These are phyloP conservation scores for Hapsidospora chrysogenum DNA, from an alignment of 495 filamentous ascomycete species.

Conservation along the genomic window DNA sequence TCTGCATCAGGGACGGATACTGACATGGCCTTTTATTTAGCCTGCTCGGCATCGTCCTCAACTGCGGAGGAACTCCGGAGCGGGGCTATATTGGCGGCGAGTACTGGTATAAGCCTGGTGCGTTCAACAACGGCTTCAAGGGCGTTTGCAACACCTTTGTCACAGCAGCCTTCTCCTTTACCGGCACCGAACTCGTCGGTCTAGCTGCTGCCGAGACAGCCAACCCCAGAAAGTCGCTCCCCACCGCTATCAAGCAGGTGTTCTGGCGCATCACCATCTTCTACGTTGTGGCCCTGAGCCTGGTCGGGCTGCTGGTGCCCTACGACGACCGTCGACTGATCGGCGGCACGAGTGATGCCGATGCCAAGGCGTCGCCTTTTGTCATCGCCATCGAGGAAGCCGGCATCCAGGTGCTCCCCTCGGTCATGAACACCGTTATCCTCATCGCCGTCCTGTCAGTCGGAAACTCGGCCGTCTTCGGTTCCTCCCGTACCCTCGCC, in stretches of 20 bases:
- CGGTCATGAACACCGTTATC: slow-evolving; percentile 82
- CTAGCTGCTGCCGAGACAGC: slow-evolving; percentile 76
- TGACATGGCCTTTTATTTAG: slow-evolving; percentile 16
- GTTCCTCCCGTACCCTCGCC: slow-evolving; percentile 70
- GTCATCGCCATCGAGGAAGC: slow-evolving; percentile 77
- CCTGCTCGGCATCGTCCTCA: slow-evolving; percentile 62
- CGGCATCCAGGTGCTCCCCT: slow-evolving; percentile 56
- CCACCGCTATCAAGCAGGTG: slow-evolving; percentile 79
- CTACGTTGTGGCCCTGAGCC: slow-evolving; percentile 57
- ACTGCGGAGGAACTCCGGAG: slow-evolving; percentile 59
- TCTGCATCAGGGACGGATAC: slow-evolving; percentile 7
- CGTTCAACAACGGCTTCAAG: slow-evolving; percentile 87
- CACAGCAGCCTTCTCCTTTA: slow-evolving; percentile 81
- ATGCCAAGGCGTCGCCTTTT: slow-evolving; percentile 69
- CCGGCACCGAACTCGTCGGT: slow-evolving; percentile 87
- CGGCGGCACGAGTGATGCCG: slow-evolving; percentile 31
- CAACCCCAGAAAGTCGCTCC: slow-evolving; percentile 74
- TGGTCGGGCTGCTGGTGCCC: slow-evolving; percentile 61
- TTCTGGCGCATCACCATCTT: slow-evolving; percentile 92
- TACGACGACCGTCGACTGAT: slow-evolving; percentile 48
- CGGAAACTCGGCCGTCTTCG: slow-evolving; percentile 76
- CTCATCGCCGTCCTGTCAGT: slow-evolving; percentile 77
- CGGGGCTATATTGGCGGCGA: slow-evolving; percentile 70
- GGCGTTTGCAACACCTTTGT: slow-evolving; percentile 89
- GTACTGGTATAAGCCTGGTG: slow-evolving; percentile 73